Conservation (phyloP, 2,329 filamentous ascomycete genomes). For the Cladosporium sp. region DNA sequence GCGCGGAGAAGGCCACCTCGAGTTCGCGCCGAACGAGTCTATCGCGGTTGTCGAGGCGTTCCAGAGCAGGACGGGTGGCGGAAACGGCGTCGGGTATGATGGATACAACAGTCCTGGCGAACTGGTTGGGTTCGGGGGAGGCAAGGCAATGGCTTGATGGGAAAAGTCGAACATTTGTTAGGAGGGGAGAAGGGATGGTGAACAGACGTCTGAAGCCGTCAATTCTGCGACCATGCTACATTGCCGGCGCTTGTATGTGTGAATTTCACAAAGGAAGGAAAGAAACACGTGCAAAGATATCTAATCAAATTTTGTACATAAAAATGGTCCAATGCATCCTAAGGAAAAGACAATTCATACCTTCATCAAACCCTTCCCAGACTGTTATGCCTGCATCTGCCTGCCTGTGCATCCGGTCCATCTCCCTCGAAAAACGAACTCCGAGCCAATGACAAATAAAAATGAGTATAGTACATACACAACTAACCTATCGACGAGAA, state of each 20-base stretch:
- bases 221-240: no score
- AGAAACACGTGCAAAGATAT: no score
- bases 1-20: conserved; percentile 44
- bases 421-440: not conserved
- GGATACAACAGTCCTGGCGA: not conserved
- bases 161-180: not conserved
- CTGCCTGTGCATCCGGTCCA: not conserved
- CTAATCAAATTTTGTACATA: no score
- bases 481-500: not conserved
- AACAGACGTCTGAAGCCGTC: no score
- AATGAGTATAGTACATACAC: not conserved
- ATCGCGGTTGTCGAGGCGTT: not conserved
- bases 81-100: not conserved
- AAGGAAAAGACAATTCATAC: no score
- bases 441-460: not conserved
- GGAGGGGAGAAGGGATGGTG: no score
- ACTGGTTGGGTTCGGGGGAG: not conserved
- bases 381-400: not conserved
- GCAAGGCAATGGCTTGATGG: not conserved
- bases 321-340: no score
- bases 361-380: no score
- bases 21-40: conserved; percentile 8
- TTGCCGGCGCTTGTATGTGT: no score
- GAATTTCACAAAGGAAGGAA: no score
- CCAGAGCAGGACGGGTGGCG: not conserved